phyloP scores from a whole-genome alignment of 2,329 filamentous ascomycete species.

The Epicoccum nigrum region DNA sequence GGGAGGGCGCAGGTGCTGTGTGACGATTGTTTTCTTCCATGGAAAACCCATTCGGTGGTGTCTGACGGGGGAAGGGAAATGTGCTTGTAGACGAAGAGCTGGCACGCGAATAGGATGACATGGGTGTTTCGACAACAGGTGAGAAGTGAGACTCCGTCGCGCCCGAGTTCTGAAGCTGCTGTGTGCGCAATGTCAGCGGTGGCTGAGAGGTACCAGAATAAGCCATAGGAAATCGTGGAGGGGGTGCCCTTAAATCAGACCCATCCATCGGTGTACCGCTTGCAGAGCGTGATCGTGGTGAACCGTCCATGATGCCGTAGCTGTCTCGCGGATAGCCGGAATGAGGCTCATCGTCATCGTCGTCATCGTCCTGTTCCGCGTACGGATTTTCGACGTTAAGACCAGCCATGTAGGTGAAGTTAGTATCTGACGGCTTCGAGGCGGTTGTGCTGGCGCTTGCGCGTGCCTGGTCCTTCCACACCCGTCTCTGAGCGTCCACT shows the following conservation, averaged over 20 bases:
- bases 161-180: constrained; percentile 62
- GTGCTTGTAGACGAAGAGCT: constrained; percentile 75
- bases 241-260: constrained; percentile 60
- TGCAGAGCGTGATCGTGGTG: constrained; percentile 77
- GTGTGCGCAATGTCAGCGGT: constrained; percentile 72
- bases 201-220: constrained; percentile 50
- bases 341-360: constrained; percentile 56
- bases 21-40: constrained; percentile 78
- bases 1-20: constrained; percentile 84
- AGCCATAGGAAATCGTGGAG: constrained; percentile 74
- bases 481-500: constrained; percentile 74
- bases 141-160: constrained; percentile 96
- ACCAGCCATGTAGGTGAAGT: constrained; percentile 82
- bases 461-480: constrained; percentile 59
- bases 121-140: constrained; percentile 78
- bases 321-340: constrained; percentile 50
- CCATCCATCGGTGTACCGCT: constrained; percentile 61
- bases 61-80: constrained; percentile 80
- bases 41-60: constrained; percentile 73
- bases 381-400: constrained; percentile 82
- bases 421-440: constrained; percentile 66
- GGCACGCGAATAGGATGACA: constrained; percentile 64
- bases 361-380: constrained; percentile 63
- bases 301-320: constrained; percentile 68
- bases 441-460: constrained; percentile 53